Evolutionary conservation across 2,329 filamentous ascomycete genomes (phyloP).

Genomic region (Venturia asperata): DNA sequence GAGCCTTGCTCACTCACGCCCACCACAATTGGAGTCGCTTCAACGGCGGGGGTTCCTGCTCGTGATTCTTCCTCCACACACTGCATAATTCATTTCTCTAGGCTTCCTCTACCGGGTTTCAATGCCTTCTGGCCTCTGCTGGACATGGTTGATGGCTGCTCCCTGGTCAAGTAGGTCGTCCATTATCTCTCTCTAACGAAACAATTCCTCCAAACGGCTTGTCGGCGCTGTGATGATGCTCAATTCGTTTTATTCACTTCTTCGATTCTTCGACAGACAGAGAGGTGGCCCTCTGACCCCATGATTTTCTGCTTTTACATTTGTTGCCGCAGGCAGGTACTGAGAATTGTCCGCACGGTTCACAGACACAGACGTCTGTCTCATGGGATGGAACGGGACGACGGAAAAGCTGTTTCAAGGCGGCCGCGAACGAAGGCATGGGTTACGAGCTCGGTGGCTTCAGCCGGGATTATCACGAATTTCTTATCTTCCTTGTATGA

Average conservation of each 20-base stretch:
- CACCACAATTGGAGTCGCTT: not conserved
- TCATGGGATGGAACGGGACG: constrained; percentile 7
- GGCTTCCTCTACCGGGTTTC: not conserved
- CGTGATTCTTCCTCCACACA: not conserved
- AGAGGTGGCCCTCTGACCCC: too few species aligned
- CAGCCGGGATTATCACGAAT: not conserved
- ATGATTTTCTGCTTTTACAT: not conserved
- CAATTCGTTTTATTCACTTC: not conserved
- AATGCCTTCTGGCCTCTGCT: constrained; percentile 6
- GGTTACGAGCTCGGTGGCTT: not conserved
- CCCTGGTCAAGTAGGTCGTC: not conserved
- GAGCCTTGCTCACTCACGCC: not conserved
- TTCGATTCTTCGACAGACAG: not conserved
- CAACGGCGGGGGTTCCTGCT: not conserved
- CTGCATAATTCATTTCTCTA: not conserved
- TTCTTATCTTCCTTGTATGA: not conserved
- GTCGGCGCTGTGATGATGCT: not conserved
- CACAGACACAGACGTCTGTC: not conserved
- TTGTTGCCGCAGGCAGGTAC: not conserved
- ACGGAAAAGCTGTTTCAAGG: not conserved
- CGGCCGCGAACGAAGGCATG: not conserved
- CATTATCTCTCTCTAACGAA: not conserved
- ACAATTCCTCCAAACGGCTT: not conserved
- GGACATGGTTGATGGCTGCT: constrained; percentile 11
- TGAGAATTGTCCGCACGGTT: not conserved